A percentile compares a stretch with the other conserved stretches of the same genome.
These are phyloP conservation scores for Nicotiana knightiana DNA, from an alignment of 257 asterid species.

Conservation along the genomic window DNA sequence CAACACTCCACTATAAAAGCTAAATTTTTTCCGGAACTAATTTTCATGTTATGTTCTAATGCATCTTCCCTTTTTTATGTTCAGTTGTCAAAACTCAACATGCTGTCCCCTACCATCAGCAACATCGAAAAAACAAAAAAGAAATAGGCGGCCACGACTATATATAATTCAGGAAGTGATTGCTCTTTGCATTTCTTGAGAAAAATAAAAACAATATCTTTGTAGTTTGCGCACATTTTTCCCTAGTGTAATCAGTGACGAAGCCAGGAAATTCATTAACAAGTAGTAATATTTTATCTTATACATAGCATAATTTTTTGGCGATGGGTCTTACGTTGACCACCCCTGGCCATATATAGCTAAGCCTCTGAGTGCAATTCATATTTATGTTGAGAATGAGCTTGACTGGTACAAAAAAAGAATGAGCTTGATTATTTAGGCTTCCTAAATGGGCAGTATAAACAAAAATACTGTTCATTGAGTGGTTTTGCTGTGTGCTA, in stretches of 20 bases:
- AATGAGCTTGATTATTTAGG: not conserved
- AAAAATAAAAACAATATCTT: not conserved
- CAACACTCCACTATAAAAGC: no score
- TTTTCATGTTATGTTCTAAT: not conserved
- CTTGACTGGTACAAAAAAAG: not conserved
- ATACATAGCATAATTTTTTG: no score
- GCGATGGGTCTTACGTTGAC: no score
- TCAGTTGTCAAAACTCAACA: not conserved
- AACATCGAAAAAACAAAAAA: not conserved
- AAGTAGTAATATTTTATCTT: no score
- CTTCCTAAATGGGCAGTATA: not conserved
- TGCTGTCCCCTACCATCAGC: not conserved
- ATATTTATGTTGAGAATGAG: no score
- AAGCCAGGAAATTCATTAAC: no score
- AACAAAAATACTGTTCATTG: not conserved
- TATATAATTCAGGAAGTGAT: not conserved
- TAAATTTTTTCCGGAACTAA: no score
- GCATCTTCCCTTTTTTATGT: not conserved
- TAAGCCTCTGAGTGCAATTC: no score
- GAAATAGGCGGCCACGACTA: not conserved
- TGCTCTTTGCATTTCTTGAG: not conserved
- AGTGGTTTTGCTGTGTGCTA: not conserved
- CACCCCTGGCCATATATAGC: no score
- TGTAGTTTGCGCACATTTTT: not conserved
- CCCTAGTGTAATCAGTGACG: not conserved